phyloP scores from a whole-genome alignment of 345 rosid genomes.

The Pistacia vera region DNA sequence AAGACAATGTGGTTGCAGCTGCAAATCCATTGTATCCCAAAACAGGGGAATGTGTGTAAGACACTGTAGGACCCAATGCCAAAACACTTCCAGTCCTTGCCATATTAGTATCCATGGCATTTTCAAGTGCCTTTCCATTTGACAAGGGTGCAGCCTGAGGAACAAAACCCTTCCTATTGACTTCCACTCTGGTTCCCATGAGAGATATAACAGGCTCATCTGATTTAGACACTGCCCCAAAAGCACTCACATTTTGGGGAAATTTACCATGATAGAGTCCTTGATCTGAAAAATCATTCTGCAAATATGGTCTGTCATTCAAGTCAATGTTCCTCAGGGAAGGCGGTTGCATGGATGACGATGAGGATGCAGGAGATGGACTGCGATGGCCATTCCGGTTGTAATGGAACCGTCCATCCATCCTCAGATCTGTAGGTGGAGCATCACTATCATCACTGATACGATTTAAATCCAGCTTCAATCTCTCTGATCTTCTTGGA shows the following conservation, averaged over 20 bases:
- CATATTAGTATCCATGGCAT: conserved; percentile 42
- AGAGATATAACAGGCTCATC: conserved; percentile 70
- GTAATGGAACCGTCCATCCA: conserved; percentile 48
- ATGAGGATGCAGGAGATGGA: conserved; percentile 79
- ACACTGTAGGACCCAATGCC: conserved; percentile 53
- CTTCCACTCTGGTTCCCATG: conserved; percentile 74
- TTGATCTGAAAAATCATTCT: conserved; percentile 53
- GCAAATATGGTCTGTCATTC: conserved; percentile 74
- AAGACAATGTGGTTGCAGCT: conserved; percentile 53
- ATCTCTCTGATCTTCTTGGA: conserved; percentile 61
- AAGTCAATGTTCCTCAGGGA: conserved; percentile 76
- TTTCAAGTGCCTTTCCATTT: conserved; percentile 62
- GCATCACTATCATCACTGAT: conserved; percentile 66
- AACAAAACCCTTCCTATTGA: conserved; percentile 49
- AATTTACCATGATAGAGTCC: conserved; percentile 36
- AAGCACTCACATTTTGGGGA: conserved; percentile 36
- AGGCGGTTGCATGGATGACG: conserved; percentile 73
- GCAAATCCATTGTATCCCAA: conserved; percentile 62
- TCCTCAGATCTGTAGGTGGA: conserved; percentile 48
- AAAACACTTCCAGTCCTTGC: conserved; percentile 56
- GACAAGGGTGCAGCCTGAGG: conserved; percentile 49
- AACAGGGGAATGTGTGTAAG: conserved; percentile 61
- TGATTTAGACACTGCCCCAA: conserved; percentile 48
- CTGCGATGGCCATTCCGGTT: conserved; percentile 61
- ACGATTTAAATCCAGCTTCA: conserved; percentile 78